phyloP scores from a whole-genome alignment of 345 rosid species.

The Lenwebbia sp. region DNA sequence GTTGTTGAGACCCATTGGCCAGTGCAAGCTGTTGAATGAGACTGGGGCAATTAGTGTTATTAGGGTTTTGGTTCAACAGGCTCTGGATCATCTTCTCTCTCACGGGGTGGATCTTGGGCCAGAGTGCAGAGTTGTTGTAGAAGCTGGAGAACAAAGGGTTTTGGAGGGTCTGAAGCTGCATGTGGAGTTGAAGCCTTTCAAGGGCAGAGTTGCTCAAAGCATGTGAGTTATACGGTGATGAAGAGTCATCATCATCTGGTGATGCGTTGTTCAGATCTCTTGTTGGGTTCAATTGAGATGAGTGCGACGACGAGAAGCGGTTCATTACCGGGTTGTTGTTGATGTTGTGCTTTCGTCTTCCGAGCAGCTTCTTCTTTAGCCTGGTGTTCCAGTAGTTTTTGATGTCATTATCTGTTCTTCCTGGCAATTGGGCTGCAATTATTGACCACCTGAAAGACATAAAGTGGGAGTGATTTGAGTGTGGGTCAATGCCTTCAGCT shows the following conservation, averaged over 20 bases:
- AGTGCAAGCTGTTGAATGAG: neutral
- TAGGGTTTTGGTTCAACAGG: conserved; percentile 10
- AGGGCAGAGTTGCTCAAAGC: conserved; percentile 63
- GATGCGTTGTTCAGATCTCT: neutral
- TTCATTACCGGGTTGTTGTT: neutral
- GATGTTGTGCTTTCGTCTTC: conserved; percentile 58
- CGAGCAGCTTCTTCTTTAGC: conserved; percentile 88
- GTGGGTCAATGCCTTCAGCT: neutral
- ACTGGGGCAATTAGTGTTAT: conserved; percentile 1
- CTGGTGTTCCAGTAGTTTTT: conserved; percentile 98
- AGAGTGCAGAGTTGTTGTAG: conserved; percentile 49
- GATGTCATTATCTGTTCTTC: conserved; percentile 97
- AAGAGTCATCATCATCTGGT: conserved; percentile 3
- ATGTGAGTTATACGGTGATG: conserved; percentile 16
- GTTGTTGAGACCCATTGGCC: neutral
- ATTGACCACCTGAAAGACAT: conserved; percentile 72
- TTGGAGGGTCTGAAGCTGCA: conserved; percentile 77
- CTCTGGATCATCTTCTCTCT: conserved; percentile 29
- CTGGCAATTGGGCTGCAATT: conserved; percentile 97
- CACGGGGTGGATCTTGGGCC: conserved; percentile 69
- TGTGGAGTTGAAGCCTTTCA: conserved; percentile 86
- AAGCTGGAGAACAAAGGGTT: conserved; percentile 34
- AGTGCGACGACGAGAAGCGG: conserved; percentile 6
- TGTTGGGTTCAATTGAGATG: neutral
- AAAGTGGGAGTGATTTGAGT: neutral